A percentile compares a stretch with the other conserved stretches of the same genome.
Evolutionary conservation across 2,329 filamentous ascomycete genomes (phyloP).

Genomic region (Juglanconis oblonga): DNA sequence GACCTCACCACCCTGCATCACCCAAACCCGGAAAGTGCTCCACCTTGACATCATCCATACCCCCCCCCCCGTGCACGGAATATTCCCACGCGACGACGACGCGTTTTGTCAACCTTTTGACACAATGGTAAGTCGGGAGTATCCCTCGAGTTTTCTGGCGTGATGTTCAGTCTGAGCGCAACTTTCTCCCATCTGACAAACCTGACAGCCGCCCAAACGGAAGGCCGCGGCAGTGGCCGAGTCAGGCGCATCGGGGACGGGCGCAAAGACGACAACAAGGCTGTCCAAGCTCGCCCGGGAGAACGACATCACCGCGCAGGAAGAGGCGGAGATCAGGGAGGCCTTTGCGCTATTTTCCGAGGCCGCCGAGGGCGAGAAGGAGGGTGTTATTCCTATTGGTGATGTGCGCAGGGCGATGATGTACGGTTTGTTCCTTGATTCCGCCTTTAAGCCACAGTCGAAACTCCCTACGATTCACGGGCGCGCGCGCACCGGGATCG

Average conservation of each 20-base stretch:
- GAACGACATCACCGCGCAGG: constrained; percentile 76
- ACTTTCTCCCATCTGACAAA: not conserved
- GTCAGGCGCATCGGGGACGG: constrained; percentile 28
- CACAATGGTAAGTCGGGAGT: constrained; percentile 13
- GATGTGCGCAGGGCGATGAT: constrained; percentile 71
- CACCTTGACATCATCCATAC: constrained; percentile 17
- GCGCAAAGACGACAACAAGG: constrained; percentile 40
- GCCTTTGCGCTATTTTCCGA: constrained; percentile 81
- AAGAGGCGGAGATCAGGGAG: constrained; percentile 88
- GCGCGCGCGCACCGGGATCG: not conserved
- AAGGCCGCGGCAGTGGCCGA: constrained; percentile 34
- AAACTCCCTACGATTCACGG: too few species aligned
- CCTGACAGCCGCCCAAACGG: constrained; percentile 50
- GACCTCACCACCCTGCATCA: not conserved
- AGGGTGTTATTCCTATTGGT: constrained; percentile 64
- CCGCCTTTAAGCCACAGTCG: not conserved
- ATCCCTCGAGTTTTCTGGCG: not conserved
- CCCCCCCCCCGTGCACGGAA: not conserved
- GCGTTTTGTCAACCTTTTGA: not conserved
- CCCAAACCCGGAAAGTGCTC: not conserved
- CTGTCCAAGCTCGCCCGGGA: constrained; percentile 90
- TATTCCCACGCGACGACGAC: constrained; percentile 1
- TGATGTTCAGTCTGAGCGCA: not conserved
- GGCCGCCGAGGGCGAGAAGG: constrained; percentile 68
- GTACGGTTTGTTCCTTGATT: constrained; percentile 43